These are phyloP conservation scores for Aristolochia contorta DNA, from an alignment of 164 flowering plant species.

Conservation along the genomic window DNA sequence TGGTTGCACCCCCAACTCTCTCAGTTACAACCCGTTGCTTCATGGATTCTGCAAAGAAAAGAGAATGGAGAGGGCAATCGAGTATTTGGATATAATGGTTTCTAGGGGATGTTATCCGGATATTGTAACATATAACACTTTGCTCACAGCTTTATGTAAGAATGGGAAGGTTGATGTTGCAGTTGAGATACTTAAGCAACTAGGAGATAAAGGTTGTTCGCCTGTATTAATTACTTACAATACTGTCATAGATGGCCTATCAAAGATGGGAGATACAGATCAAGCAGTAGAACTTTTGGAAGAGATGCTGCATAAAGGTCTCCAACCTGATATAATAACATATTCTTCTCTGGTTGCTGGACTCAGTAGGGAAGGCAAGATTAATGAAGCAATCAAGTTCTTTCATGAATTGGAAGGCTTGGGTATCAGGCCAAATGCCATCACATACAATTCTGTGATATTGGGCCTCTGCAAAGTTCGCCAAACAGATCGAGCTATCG, in stretches of 20 bases:
- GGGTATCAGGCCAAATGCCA: constrained; percentile 58
- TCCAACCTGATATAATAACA: constrained; percentile 70
- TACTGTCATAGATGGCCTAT: constrained; percentile 81
- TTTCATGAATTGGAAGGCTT: constrained; percentile 51
- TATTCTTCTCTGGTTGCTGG: constrained; percentile 70
- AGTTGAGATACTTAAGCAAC: constrained; percentile 61
- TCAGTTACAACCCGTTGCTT: constrained; percentile 81
- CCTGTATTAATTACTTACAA: constrained; percentile 84
- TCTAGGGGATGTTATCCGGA: constrained; percentile 80
- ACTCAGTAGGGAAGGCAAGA: constrained; percentile 75
- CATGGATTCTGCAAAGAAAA: constrained; percentile 85
- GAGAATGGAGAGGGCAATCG: constrained; percentile 81
- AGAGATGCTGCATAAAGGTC: constrained; percentile 66
- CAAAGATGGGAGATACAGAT: constrained; percentile 59
- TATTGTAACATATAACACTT: constrained; percentile 81
- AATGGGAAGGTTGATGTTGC: constrained; percentile 80
- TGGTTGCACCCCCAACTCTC: constrained; percentile 78
- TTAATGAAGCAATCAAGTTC: constrained; percentile 62
- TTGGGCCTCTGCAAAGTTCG: constrained; percentile 78
- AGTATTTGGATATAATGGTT: constrained; percentile 71
- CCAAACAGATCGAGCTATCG: constrained; percentile 68
- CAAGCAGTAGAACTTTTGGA: constrained; percentile 44
- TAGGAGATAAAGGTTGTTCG: constrained; percentile 60
- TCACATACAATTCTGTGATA: constrained; percentile 70
- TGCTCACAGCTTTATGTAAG: constrained; percentile 83